A percentile compares a stretch with the other conserved stretches of the same genome.
These are phyloP conservation scores for Biscogniauxia marginata DNA, from an alignment of 2,329 filamentous ascomycete genomes.

Conservation along the genomic window DNA sequence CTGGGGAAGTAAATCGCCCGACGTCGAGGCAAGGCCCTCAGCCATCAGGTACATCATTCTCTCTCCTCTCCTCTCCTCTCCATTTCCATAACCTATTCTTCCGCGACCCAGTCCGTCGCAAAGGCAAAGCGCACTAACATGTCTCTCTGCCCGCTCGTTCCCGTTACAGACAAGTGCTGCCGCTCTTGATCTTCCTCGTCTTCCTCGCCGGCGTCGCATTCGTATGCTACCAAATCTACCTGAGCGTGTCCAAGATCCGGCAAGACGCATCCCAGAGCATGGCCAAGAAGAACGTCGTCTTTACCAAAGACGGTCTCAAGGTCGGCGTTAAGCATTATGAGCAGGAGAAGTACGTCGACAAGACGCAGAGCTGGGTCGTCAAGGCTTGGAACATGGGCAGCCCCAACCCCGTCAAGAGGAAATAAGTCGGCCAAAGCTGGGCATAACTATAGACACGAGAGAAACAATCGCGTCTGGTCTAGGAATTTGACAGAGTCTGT, in stretches of 20 bases:
- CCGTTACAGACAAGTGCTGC: slow-evolving; percentile 56
- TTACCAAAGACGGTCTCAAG: slow-evolving; percentile 71
- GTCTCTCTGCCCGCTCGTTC: slow-evolving; percentile 12
- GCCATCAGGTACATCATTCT: slow-evolving; percentile 21
- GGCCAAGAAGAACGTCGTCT: slow-evolving; percentile 72
- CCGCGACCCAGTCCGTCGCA: background rate
- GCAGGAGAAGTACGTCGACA: slow-evolving; percentile 70
- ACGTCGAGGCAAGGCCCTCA: slow-evolving; percentile 22
- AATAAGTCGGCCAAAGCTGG: slow-evolving; percentile 29
- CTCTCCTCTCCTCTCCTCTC: background rate
- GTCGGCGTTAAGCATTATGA: slow-evolving; percentile 68
- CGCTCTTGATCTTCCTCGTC: slow-evolving; percentile 63
- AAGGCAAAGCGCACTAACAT: background rate
- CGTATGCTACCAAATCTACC: slow-evolving; percentile 71
- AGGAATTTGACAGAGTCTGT: too few relatives aligned
- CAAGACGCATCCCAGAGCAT: slow-evolving; percentile 66
- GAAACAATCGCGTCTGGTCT: too few relatives aligned
- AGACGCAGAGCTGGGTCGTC: slow-evolving; percentile 67
- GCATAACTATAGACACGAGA: slow-evolving; percentile 27
- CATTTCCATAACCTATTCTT: background rate
- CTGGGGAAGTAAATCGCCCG: slow-evolving; percentile 18
- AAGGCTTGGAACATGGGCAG: slow-evolving; percentile 61
- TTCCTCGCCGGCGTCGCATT: slow-evolving; percentile 58
- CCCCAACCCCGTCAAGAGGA: slow-evolving; percentile 32
- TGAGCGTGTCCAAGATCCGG: slow-evolving; percentile 64